A percentile compares a stretch with the other conserved stretches of the same genome.
Conservation (phyloP, 2,329 filamentous ascomycete species). For the Paecilomyces fulvus region DNA sequence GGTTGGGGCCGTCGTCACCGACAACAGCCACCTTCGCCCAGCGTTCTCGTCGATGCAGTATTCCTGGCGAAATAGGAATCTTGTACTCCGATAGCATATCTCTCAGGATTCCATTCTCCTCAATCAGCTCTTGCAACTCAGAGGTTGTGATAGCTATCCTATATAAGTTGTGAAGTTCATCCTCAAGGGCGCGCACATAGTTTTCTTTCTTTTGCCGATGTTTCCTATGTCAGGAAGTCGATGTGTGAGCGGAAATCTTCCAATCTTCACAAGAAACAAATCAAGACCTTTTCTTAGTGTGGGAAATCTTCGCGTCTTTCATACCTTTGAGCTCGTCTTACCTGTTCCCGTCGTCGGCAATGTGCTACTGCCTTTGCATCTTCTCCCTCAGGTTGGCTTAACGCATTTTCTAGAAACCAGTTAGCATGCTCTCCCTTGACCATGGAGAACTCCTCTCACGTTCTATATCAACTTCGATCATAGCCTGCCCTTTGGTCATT, state of each 20-base stretch:
- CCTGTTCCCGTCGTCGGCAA: slow-evolving; percentile 2
- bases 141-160: neutral
- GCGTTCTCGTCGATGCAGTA: neutral
- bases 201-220: neutral
- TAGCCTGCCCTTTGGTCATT: too few species aligned
- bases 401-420: too few species aligned
- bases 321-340: slow-evolving; percentile 2
- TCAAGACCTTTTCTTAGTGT: neutral
- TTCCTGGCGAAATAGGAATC: neutral
- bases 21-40: neutral
- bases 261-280: neutral
- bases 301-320: neutral
- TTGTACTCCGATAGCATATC: neutral
- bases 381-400: neutral
- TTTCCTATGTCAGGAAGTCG: neutral
- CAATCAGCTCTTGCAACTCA: neutral
- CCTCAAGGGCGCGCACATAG: neutral
- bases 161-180: slow-evolving; percentile 1
- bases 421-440: too few species aligned
- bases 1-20: neutral
- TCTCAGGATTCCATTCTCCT: neutral
- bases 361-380: neutral
- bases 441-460: too few species aligned
- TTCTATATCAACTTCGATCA: too few species aligned
- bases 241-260: neutral